Base-by-base conservation (phyloP, 495 filamentous ascomycete genomes). In the Astrothelium macrocarpum region DNA sequence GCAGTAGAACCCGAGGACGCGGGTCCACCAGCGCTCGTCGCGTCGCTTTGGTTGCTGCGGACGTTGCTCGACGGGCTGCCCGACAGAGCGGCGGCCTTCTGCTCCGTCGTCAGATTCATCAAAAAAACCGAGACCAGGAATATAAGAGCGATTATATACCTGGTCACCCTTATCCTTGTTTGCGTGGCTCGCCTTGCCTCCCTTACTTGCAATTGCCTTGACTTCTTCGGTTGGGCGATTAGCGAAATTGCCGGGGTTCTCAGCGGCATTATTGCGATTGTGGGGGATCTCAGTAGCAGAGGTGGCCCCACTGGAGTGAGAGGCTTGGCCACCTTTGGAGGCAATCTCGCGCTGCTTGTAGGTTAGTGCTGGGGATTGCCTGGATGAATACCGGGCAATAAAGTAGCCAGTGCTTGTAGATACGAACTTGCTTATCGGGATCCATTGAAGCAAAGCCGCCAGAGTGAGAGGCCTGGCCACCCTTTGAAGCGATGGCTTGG, bases 381-480 rank as follows among this genome's bases (percentile, higher is more conserved):
- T 49, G 43, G 23, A 49, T n/a, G n/a, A n/a, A n/a, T n/a, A n/a
- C n/a, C n/a, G 36, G 36, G 9, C 36, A 42, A 1, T 42, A 42
- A n/a, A n/a, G n/a, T n/a, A n/a, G n/a, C n/a, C n/a, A n/a, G n/a
- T n/a, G n/a, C n/a, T n/a, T n/a, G n/a, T n/a, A n/a, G n/a, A n/a
- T 5, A 49, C 45, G 23, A 5, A 49, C 45, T n/a, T 49, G 45
- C 10, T 49, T 49, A 18, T 49, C 45, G 5, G 45, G 12, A 49
- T 12, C 45, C n/a, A 81, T 77, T 32, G 81, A 84, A 20, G 78
- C 72, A 60, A 80, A 82, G 62, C 82, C 84, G 42, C 77, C 78
- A 16, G 77, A 73, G 58, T 64, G 53, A 10, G 66, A 65, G 10
- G 63, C 3, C 18, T 67, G 74, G 60, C 70, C 70, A 45, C 70